Evolutionary conservation across 768 basidiomycete genomes (phyloP), one percentile per base, ranked within the genome.

Genomic region (Lactarius psammicola): DNA sequence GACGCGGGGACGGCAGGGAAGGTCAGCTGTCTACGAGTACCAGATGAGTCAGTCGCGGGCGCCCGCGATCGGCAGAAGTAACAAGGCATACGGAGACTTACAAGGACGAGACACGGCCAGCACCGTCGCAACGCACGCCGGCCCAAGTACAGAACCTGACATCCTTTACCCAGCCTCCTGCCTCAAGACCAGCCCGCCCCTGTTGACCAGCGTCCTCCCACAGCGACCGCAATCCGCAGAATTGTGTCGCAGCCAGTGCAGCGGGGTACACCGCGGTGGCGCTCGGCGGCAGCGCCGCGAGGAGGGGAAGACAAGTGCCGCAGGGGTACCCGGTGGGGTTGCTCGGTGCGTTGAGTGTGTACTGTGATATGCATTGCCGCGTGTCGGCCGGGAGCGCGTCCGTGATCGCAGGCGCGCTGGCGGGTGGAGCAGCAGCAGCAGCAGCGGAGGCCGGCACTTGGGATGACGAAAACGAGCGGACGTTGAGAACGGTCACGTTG

Each of bases 1-100:
- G 74, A 72, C 20, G 78, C 75, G 23, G 83, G 82, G 11, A 84
- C 76, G 8, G 77, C 81, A 11, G 82, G 82, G 66, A 79, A 82
- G 0, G 76, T 77, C 31, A 84, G 73, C 65, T 74, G 74, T 60
- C 74, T 82, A n/a, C n/a, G n/a, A n/a, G n/a, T n/a, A n/a, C 15
- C 33, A 20, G 31, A 56, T 20, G 58, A 23, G 31, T 72, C 49
- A 69, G 68, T 33, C 13, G 23, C 15, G 44, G n/a, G n/a, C n/a
- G n/a, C n/a, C n/a, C n/a, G n/a, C n/a, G n/a, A n/a, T n/a, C n/a
- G n/a, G n/a, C n/a, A n/a, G n/a, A n/a, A n/a, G n/a, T n/a, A n/a
- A n/a, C n/a, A 49, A 11, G 23, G 65, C 34, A 66, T 56, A 44
- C 10, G 44, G 8, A 33, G 1, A 77, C 82, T 69, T 49, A 83